Conservation (phyloP, 1,284 basidiomycete genomes). For the Moniliella sp. region DNA sequence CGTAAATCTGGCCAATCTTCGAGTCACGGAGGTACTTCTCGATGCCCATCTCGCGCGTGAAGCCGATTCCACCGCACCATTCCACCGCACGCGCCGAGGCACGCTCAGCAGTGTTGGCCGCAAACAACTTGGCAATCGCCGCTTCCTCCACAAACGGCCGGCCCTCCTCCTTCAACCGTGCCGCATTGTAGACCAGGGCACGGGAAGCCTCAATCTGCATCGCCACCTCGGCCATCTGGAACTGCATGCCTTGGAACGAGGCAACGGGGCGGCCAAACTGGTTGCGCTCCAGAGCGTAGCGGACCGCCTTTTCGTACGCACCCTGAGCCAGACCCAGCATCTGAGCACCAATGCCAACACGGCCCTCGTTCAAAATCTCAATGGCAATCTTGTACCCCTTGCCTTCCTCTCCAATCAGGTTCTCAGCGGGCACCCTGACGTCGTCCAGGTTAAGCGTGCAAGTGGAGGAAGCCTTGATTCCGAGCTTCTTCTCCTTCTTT, state of each 20-base stretch:
- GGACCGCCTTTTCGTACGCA: slow-evolving; percentile 74
- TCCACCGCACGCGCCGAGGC: slow-evolving; percentile 78
- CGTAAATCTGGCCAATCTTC: slow-evolving; percentile 58
- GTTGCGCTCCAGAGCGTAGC: slow-evolving; percentile 73
- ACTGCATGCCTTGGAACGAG: slow-evolving; percentile 73
- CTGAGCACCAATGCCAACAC: slow-evolving; percentile 79
- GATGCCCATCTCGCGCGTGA: slow-evolving; percentile 59
- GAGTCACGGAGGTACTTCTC: slow-evolving; percentile 67
- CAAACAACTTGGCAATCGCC: slow-evolving; percentile 72
- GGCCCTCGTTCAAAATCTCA: slow-evolving; percentile 87
- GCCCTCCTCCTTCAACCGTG: slow-evolving; percentile 73
- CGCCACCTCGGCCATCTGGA: slow-evolving; percentile 68
- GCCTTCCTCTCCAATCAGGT: slow-evolving; percentile 76
- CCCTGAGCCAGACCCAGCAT: slow-evolving; percentile 75
- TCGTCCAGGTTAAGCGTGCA: slow-evolving; percentile 92
- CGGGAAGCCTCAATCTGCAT: slow-evolving; percentile 78
- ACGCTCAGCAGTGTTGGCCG: slow-evolving; percentile 66
- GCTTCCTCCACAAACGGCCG: slow-evolving; percentile 80
- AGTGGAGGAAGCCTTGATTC: slow-evolving; percentile 87
- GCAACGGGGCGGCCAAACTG: slow-evolving; percentile 85
- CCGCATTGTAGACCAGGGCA: slow-evolving; percentile 85
- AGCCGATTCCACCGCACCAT: slow-evolving; percentile 86
- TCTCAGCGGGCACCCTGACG: slow-evolving; percentile 69
- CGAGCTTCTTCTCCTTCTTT: slow-evolving; percentile 96
- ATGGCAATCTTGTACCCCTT: slow-evolving; percentile 89